Evolutionary conservation across 1,139 yeast genomes (phyloP).

Genomic region (Kodamaea alishanica): DNA sequence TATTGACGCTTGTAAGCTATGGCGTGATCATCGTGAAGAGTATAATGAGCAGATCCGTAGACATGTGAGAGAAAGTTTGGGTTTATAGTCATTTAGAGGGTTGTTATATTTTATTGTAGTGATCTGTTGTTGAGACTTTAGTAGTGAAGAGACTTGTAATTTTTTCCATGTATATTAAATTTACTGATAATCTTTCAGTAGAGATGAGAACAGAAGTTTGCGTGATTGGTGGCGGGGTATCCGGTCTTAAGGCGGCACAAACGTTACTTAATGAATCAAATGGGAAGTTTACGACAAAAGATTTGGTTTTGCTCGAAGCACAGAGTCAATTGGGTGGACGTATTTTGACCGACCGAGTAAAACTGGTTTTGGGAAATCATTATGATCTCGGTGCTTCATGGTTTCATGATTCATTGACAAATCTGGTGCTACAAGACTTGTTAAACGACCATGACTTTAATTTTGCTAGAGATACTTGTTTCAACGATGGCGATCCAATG

Average conservation of each 20-base stretch:
- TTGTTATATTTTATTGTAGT: too few relatives aligned
- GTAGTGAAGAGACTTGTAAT: too few relatives aligned
- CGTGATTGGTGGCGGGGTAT: conserved; percentile 77
- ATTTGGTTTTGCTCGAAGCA: conserved; percentile 44
- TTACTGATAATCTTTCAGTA: neutral
- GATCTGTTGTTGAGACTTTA: too few relatives aligned
- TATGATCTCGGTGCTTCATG: conserved; percentile 87
- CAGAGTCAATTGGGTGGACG: conserved; percentile 52
- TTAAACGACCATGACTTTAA: conserved; percentile 27
- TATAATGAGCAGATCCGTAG: conserved; percentile 61
- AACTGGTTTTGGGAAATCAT: conserved; percentile 30
- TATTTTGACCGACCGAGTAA: conserved; percentile 25
- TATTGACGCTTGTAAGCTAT: conserved; percentile 91
- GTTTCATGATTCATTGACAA: conserved; percentile 79
- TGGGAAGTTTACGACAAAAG: conserved; percentile 29
- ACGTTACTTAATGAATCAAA: conserved; percentile 37
- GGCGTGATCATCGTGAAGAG: conserved; percentile 78
- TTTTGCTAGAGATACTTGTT: conserved; percentile 34
- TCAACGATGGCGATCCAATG: conserved; percentile 48
- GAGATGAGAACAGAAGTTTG: conserved; percentile 17
- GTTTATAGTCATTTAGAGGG: conserved; percentile 33
- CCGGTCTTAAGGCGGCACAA: conserved; percentile 78
- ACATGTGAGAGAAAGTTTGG: conserved; percentile 66
- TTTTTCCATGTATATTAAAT: neutral
- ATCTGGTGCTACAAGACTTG: conserved; percentile 42